Evolutionary conservation across 2,329 filamentous ascomycete species (phyloP).

Genomic region (Fusarium odoratissimum): DNA sequence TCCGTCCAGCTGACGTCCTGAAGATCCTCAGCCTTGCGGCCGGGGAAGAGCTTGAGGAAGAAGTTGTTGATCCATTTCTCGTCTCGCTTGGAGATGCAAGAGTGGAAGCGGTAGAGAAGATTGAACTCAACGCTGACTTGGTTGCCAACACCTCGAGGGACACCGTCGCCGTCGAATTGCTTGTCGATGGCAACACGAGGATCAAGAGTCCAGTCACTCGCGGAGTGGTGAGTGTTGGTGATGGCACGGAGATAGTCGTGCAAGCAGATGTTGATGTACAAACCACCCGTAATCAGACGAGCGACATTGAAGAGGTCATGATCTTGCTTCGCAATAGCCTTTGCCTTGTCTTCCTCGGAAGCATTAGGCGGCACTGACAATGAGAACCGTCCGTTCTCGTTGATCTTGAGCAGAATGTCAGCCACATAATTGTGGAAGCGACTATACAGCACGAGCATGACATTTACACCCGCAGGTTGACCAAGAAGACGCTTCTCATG

Average conservation of each 20-base stretch:
- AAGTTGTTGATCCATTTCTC: slow-evolving; percentile 70
- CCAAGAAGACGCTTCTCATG: slow-evolving; percentile 72
- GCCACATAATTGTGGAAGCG: slow-evolving; percentile 77
- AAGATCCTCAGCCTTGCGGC: slow-evolving; percentile 55
- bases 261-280: slow-evolving; percentile 68
- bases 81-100: slow-evolving; percentile 68
- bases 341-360: slow-evolving; percentile 44
- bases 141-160: slow-evolving; percentile 70
- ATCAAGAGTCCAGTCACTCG: slow-evolving; percentile 71
- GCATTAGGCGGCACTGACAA: slow-evolving; percentile 16
- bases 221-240: slow-evolving; percentile 67
- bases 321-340: slow-evolving; percentile 57
- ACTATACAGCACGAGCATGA: slow-evolving; percentile 75
- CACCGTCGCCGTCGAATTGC: slow-evolving; percentile 57
- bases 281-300: slow-evolving; percentile 58
- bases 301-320: slow-evolving; percentile 66
- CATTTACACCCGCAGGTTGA: slow-evolving; percentile 76
- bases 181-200: slow-evolving; percentile 68
- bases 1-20: slow-evolving; percentile 40
- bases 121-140: slow-evolving; percentile 77
- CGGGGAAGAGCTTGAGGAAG: slow-evolving; percentile 51
- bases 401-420: slow-evolving; percentile 71
- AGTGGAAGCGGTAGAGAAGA: slow-evolving; percentile 74
- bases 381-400: slow-evolving; percentile 71
- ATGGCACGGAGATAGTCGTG: slow-evolving; percentile 72